phyloP scores from a whole-genome alignment of 1,284 basidiomycete genomes.

The Apiotrichum mycotoxinovorans region DNA sequence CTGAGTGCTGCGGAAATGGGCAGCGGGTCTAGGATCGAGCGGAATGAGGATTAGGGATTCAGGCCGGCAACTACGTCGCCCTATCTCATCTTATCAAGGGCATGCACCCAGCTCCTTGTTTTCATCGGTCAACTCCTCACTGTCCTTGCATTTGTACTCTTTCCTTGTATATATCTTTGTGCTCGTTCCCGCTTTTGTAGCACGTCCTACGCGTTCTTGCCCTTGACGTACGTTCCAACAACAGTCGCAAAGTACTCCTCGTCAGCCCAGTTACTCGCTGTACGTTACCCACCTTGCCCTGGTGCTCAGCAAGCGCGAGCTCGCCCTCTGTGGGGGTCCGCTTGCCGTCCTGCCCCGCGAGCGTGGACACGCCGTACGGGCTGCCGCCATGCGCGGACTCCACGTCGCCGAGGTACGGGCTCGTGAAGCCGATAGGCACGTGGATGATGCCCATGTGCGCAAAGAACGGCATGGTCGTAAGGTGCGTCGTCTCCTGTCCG shows the following conservation, averaged over 20 bases:
- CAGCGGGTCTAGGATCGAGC: no score
- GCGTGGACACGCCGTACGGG: constrained; percentile 62
- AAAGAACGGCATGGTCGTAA: constrained; percentile 66
- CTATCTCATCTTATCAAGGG: no score
- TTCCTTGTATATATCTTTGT: not conserved
- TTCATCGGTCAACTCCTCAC: no score
- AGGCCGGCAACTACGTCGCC: no score
- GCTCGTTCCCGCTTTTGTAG: no score
- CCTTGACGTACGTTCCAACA: constrained; percentile 7
- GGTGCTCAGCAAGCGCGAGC: constrained; percentile 61
- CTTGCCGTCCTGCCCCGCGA: constrained; percentile 61
- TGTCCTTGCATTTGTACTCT: no score
- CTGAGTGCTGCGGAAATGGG: no score
- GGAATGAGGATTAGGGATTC: no score
- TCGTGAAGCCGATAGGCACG: constrained; percentile 72
- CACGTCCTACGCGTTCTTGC: constrained; percentile 3
- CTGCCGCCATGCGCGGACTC: constrained; percentile 66
- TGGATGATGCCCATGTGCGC: constrained; percentile 61
- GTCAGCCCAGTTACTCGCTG: not conserved
- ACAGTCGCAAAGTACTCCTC: constrained; percentile 3
- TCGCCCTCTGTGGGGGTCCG: constrained; percentile 63
- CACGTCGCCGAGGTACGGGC: constrained; percentile 58
- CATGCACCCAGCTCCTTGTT: no score
- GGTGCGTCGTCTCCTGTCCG: constrained; percentile 57
- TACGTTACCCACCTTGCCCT: constrained; percentile 52